Conservation (phyloP, 352 stramenopile genomes). For the Globisporangium canariense region DNA sequence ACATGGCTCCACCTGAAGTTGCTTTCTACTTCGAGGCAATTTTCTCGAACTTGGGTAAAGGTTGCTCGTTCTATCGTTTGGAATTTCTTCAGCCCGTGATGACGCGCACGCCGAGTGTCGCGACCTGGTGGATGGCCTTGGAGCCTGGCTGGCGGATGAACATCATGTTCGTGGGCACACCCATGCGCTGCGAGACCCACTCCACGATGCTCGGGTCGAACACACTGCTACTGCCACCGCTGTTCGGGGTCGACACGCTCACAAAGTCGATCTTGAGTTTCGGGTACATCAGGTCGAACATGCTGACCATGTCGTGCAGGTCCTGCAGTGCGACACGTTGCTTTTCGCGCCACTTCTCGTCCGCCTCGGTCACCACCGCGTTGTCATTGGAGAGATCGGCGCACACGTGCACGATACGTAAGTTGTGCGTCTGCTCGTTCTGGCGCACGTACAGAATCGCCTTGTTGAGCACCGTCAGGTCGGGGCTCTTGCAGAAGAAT, state of each 20-base stretch:
- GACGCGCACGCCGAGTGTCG: constrained; percentile 80
- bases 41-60: too few species aligned
- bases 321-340: constrained; percentile 50
- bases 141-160: constrained; percentile 90
- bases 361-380: constrained; percentile 35
- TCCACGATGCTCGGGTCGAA: constrained; percentile 86
- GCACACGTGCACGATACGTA: constrained; percentile 87
- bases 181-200: constrained; percentile 74
- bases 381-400: constrained; percentile 27
- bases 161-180: constrained; percentile 90
- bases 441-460: constrained; percentile 91
- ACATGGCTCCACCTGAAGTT: too few species aligned
- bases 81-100: constrained; percentile 61
- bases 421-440: constrained; percentile 91
- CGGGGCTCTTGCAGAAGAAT: constrained; percentile 89
- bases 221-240: constrained; percentile 20
- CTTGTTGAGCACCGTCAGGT: constrained; percentile 92
- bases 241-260: constrained; percentile 25
- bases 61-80: too few species aligned
- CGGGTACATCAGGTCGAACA: constrained; percentile 91
- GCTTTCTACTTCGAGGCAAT: too few species aligned
- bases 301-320: constrained; percentile 67
- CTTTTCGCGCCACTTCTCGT: constrained; percentile 27
- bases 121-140: constrained; percentile 88
- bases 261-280: constrained; percentile 91